Evolutionary conservation across 768 basidiomycete species (phyloP).

Genomic region (Phlegmacium glaucopus): DNA sequence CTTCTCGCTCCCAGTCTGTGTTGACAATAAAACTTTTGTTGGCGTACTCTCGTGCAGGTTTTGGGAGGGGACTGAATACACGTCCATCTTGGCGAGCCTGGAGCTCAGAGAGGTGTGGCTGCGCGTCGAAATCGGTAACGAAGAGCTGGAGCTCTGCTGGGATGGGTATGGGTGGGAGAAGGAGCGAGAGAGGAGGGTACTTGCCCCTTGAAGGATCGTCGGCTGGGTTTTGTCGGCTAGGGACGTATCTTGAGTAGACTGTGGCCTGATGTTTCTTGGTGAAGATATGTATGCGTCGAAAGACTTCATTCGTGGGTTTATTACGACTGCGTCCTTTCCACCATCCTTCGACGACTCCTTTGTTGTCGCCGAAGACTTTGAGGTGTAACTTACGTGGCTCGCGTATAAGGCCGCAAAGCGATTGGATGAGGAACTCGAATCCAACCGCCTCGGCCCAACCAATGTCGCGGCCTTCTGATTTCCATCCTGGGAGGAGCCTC

Average conservation of each 20-base stretch:
- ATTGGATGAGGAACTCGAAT: too few species aligned
- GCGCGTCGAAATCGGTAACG: constrained; percentile 19
- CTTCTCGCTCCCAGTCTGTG: neutral
- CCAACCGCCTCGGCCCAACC: too few species aligned
- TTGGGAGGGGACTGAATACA: neutral
- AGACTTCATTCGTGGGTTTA: too few species aligned
- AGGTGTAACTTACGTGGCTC: too few species aligned
- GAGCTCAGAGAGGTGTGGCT: constrained; percentile 8
- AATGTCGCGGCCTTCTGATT: too few species aligned
- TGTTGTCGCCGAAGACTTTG: too few species aligned
- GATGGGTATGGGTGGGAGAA: constrained; percentile 26
- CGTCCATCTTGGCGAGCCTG: neutral
- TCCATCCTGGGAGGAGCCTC: too few species aligned
- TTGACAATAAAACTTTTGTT: too few species aligned
- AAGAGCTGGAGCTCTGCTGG: constrained; percentile 20
- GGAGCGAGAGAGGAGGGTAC: constrained; percentile 14
- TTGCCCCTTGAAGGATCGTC: constrained; percentile 32
- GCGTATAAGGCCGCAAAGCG: too few species aligned
- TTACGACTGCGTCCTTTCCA: too few species aligned
- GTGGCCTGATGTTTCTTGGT: neutral
- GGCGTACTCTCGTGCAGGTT: too few species aligned
- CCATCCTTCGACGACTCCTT: too few species aligned
- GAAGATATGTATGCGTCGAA: constrained; percentile 13
- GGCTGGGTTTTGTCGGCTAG: constrained; percentile 31
- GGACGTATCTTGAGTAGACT: constrained; percentile 29